These are phyloP conservation scores for Lentinula raphanica DNA, from an alignment of 768 basidiomycete species.

Conservation along the genomic window DNA sequence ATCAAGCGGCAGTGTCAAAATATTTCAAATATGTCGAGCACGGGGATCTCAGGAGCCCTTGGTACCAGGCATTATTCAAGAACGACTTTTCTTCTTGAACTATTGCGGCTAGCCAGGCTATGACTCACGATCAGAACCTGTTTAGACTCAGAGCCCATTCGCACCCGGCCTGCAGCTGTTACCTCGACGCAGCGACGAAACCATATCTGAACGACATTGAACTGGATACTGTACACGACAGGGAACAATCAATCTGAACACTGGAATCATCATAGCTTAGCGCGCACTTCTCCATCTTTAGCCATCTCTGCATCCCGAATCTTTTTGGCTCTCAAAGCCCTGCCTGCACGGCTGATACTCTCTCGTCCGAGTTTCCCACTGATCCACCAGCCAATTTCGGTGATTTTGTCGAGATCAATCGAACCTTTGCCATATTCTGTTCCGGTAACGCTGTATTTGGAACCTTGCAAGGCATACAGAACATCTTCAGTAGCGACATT, in stretches of 20 bases:
- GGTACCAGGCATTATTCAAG: too few relatives aligned
- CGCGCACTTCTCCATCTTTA: conserved; percentile 2
- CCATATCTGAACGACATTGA: not conserved
- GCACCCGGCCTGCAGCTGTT: too few relatives aligned
- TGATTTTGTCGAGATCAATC: conserved; percentile 61
- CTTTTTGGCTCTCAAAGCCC: conserved; percentile 57
- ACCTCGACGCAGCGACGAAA: too few relatives aligned
- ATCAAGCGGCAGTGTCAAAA: too few relatives aligned
- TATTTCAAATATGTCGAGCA: too few relatives aligned
- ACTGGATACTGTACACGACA: not conserved
- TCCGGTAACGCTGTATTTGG: conserved; percentile 51
- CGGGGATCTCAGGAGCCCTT: too few relatives aligned
- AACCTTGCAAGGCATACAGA: conserved; percentile 72
- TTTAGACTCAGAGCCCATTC: too few relatives aligned
- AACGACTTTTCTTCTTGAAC: too few relatives aligned
- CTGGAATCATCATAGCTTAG: not conserved
- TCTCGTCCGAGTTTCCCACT: conserved; percentile 57
- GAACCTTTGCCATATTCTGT: conserved; percentile 28
- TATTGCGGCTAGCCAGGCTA: too few relatives aligned
- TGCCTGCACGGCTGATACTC: conserved; percentile 73
- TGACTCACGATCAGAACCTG: too few relatives aligned
- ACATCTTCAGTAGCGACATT: conserved; percentile 94
- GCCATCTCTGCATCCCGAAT: conserved; percentile 24
- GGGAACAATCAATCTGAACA: too few relatives aligned
- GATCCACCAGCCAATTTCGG: conserved; percentile 81